Base-by-base conservation (phyloP, 768 basidiomycete genomes). In the Kwoniella shandongensis region DNA sequence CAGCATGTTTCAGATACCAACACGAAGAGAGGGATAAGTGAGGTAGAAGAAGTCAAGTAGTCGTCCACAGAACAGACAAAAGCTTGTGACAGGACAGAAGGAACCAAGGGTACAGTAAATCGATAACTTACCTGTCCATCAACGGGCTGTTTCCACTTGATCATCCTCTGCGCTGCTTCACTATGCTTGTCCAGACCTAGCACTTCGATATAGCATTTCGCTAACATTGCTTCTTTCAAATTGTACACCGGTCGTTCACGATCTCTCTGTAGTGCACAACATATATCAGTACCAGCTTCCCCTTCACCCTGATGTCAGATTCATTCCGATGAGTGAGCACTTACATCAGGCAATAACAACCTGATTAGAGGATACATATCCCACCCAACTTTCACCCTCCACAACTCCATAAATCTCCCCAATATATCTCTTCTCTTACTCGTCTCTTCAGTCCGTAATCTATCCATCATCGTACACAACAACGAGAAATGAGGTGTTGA, bases 161-260 rank as follows among this genome's bases (percentile, higher is more conserved):
- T 77, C 41, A 99, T 78, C 38, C 88, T 83, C 45, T 88, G 81
- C 0, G 90, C 87, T 69, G 93, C 90, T 6, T 85, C 85, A 53
- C 90, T 88, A 70, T 84, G 84, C 72, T 78, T 83, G 36, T 87
- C 87, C 2, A 99, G 80, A 1, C 89, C 89, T 32, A 98, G 88
- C 2, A 93, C 82, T 60, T 88, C 86, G 79, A 94, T 90, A 73
- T 93, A 96, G 10, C 84, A 85, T 76, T 92, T 97, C 4, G 92
- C 93, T 2, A 99, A 79, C 71, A 88, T 89, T 78, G 88, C 88
- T 79, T 99, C 96, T 74, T 99, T 99, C 63, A 96, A 77, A 13
- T 91, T 89, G 75, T 98, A 99, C 0, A 92, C 86, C 0, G 89
- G 83, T 51, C 96, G 85, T 61, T 97, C 91, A 30, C 87, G 83